Evolutionary conservation across 805 yeast genomes (phyloP).

Genomic region (Wickerhamiella sorbophila): DNA sequence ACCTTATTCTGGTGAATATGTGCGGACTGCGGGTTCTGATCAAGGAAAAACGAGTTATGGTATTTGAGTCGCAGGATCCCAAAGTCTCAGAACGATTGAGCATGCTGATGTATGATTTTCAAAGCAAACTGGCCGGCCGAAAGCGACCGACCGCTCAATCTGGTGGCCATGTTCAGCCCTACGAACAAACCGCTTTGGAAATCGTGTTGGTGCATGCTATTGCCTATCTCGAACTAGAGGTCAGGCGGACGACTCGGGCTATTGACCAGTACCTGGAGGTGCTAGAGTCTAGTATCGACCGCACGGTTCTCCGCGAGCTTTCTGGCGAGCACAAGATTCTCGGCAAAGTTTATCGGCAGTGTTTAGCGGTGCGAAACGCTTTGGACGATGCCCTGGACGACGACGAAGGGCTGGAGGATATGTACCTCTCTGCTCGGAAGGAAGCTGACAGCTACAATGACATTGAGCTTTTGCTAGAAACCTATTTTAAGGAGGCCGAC

Average conservation of each 20-base stretch:
- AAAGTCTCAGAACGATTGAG: conserved; percentile 54
- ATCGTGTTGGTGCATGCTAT: conserved; percentile 68
- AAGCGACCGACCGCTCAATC: conserved; percentile 3
- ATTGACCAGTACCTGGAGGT: conserved; percentile 55
- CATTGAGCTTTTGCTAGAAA: conserved; percentile 72
- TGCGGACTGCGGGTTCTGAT: conserved; percentile 51
- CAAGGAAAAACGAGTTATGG: conserved; percentile 40
- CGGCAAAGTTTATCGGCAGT: conserved; percentile 59
- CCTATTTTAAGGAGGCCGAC: conserved; percentile 83
- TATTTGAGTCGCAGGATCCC: conserved; percentile 40
- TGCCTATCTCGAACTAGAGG: conserved; percentile 64
- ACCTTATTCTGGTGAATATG: conserved; percentile 45
- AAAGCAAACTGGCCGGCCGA: conserved; percentile 42
- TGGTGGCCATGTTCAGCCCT: conserved; percentile 32
- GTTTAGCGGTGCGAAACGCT: conserved; percentile 61
- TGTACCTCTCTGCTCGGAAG: conserved; percentile 47
- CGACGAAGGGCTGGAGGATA: conserved; percentile 69
- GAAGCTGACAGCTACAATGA: conserved; percentile 34
- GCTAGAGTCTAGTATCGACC: conserved; percentile 64
- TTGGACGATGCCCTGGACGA: conserved; percentile 72
- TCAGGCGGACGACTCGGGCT: conserved; percentile 39
- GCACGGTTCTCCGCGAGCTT: conserved; percentile 59
- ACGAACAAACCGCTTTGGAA: conserved; percentile 75
- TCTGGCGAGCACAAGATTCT: conserved; percentile 59
- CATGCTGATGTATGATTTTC: conserved; percentile 71